A percentile compares a stretch with the other conserved stretches of the same genome.
These are phyloP conservation scores for Epichloe hybrida DNA, from an alignment of 2,329 filamentous ascomycete genomes.

Conservation along the genomic window DNA sequence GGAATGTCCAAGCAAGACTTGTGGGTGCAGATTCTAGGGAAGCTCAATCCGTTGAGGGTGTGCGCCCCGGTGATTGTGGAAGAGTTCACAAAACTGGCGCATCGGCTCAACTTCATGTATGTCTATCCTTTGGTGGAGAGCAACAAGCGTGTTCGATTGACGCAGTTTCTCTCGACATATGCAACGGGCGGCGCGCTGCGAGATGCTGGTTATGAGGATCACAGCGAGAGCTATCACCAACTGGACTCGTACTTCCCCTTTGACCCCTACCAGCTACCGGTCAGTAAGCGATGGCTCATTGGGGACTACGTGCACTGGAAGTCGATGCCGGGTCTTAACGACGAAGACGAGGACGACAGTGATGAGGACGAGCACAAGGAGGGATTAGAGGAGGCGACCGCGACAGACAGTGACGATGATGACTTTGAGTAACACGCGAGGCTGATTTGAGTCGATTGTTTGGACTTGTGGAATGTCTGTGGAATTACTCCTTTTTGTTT, in stretches of 20 bases:
- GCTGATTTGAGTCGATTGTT: not conserved
- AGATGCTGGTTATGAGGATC: conserved; percentile 32
- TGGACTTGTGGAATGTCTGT: conserved; percentile 7
- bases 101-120: conserved; percentile 79
- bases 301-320: conserved; percentile 73
- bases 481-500: not conserved
- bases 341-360: conserved; percentile 41
- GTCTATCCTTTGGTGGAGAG: conserved; percentile 77
- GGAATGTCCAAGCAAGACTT: conserved; percentile 61
- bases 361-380: conserved; percentile 35
- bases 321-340: conserved; percentile 55
- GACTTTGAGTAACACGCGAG: conserved; percentile 20
- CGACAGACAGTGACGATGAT: conserved; percentile 33
- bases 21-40: conserved; percentile 71
- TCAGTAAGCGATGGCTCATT: conserved; percentile 79
- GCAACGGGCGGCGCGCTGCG: conserved; percentile 40
- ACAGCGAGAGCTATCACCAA: conserved; percentile 68
- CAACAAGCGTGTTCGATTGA: conserved; percentile 80
- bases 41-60: conserved; percentile 88
- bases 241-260: conserved; percentile 95
- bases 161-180: conserved; percentile 50
- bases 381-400: conserved; percentile 35
- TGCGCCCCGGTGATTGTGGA: conserved; percentile 82
- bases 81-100: conserved; percentile 79
- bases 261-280: conserved; percentile 83